These are phyloP conservation scores for Datisca glomerata DNA, from an alignment of 306 rosid genomes.

Conservation along the genomic window DNA sequence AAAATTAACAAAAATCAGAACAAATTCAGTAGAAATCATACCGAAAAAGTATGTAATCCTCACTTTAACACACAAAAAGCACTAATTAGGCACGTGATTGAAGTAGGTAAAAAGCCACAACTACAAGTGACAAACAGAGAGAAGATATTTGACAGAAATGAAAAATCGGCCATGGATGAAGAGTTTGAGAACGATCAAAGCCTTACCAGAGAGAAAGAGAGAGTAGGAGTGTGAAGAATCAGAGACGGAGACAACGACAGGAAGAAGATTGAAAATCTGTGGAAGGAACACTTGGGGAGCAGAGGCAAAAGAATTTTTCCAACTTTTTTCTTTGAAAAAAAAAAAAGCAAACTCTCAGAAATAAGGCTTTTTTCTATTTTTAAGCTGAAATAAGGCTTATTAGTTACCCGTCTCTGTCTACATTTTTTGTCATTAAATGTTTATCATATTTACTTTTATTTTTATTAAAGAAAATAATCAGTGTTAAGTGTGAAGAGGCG, in stretches of 20 bases:
- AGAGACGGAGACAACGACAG: constrained; percentile 1
- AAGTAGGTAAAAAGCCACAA: neutral
- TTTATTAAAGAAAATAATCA: too few relatives aligned
- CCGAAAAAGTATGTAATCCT: neutral
- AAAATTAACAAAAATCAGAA: constrained; percentile 3
- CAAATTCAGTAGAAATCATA: constrained; percentile 6
- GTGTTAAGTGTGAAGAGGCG: too few relatives aligned
- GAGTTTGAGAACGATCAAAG: constrained; percentile 9
- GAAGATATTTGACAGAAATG: neutral
- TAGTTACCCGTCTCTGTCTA: constrained; percentile 17
- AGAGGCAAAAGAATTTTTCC: constrained; percentile 10
- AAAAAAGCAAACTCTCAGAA: too few relatives aligned
- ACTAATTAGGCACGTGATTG: neutral
- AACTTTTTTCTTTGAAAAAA: too few relatives aligned
- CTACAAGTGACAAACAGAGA: neutral
- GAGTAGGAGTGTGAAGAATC: neutral
- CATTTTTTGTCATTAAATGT: constrained; percentile 4
- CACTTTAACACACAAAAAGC: neutral
- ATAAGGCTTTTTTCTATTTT: neutral
- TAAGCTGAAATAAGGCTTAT: neutral
- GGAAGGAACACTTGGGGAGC: constrained; percentile 18
- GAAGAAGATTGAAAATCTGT: constrained; percentile 10
- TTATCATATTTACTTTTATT: neutral
- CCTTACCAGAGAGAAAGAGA: constrained; percentile 16
- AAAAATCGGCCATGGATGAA: constrained; percentile 6